Percentiles rank a stretch among this genome's conserved stretches.
Evolutionary conservation across 2,329 filamentous ascomycete genomes (phyloP).

Genomic region (Dendryphion nanum): DNA sequence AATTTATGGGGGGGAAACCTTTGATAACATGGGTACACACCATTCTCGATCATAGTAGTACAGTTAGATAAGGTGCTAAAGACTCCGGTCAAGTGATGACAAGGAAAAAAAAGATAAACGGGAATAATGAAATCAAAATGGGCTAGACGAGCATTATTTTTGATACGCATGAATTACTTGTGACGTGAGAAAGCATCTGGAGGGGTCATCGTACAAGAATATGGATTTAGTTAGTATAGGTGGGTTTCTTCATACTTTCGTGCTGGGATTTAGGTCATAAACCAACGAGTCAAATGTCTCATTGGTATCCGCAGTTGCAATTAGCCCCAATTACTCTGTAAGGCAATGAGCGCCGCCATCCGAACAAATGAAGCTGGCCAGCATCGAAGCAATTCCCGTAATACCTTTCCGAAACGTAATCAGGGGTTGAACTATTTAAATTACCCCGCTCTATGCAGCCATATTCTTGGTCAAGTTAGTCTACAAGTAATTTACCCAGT

Average conservation of each 20-base stretch:
- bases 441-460: constrained; percentile 1
- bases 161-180: constrained; percentile 1
- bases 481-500: not conserved
- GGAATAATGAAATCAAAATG: not conserved
- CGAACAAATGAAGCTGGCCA: not conserved
- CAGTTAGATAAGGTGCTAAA: constrained; percentile 7
- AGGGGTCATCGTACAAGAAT: not conserved
- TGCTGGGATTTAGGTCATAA: not conserved
- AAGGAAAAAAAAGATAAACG: not conserved
- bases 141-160: constrained; percentile 1
- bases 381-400: not conserved
- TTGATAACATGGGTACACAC: constrained; percentile 11
- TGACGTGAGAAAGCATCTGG: not conserved
- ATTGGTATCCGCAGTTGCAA: not conserved
- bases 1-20: constrained; percentile 19
- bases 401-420: not conserved
- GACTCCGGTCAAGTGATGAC: constrained; percentile 5
- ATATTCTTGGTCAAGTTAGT: not conserved
- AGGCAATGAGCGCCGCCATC: constrained; percentile 1
- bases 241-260: not conserved
- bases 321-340: not conserved
- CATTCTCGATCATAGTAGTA: constrained; percentile 16
- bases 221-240: not conserved
- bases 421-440: constrained; percentile 1
- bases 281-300: not conserved